Percentiles rank a stretch among this genome's conserved stretches.
Conservation (phyloP, 169 alveolate species). For the Prorocentrum cordatum region DNA sequence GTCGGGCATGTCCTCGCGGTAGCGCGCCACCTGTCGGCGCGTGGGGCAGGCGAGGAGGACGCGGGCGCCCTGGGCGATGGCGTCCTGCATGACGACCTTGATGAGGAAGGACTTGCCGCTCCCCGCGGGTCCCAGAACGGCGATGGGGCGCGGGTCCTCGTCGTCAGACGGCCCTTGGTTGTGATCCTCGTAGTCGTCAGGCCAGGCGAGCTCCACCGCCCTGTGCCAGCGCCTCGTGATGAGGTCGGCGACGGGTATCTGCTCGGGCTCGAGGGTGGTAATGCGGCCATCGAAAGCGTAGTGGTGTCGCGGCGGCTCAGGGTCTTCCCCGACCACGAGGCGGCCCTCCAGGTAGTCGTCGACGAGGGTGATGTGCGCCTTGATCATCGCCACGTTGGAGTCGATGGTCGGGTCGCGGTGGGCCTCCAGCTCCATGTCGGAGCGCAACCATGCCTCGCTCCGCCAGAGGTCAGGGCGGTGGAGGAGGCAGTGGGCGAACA, state of each 20-base stretch:
- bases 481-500: neutral
- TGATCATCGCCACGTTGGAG: neutral
- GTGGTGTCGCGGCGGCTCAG: neutral
- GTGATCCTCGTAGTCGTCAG: neutral
- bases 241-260: neutral
- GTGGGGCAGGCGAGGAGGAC: slow-evolving; percentile 14
- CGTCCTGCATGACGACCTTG: neutral
- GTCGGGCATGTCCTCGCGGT: neutral
- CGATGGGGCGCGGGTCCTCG: neutral
- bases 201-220: neutral
- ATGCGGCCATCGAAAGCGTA: neutral
- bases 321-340: neutral
- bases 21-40: neutral
- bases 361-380: neutral
- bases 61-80: neutral
- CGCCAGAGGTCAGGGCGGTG: slow-evolving; percentile 7
- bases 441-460: neutral
- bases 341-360: neutral
- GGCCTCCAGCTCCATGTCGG: slow-evolving; percentile 6
- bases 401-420: neutral
- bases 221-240: neutral
- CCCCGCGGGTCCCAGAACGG: neutral
- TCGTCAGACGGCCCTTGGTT: neutral
- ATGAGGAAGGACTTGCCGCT: neutral
- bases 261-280: neutral